These are phyloP conservation scores for Grosmannia huntii DNA, from an alignment of 2,329 filamentous ascomycete genomes.

Conservation along the genomic window DNA sequence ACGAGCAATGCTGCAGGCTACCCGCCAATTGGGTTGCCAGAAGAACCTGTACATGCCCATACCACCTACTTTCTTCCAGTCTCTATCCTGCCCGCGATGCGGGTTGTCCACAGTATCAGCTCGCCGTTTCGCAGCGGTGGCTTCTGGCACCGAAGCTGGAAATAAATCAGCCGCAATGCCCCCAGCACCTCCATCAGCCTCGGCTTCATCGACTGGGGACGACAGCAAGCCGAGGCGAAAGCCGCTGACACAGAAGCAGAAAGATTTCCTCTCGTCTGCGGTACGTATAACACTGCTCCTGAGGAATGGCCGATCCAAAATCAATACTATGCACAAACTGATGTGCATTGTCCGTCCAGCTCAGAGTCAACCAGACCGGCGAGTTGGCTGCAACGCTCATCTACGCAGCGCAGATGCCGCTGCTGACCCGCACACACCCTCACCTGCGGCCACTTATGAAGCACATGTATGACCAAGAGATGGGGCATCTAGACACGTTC, in stretches of 20 bases:
- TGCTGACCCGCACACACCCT: conserved; percentile 67
- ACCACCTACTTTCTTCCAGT: neutral
- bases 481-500: conserved; percentile 74
- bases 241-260: conserved; percentile 56
- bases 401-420: conserved; percentile 77
- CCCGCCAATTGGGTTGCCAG: neutral
- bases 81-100: conserved; percentile 8
- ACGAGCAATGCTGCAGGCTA: neutral
- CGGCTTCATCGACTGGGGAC: neutral
- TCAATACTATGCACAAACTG: neutral
- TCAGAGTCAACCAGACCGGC: conserved; percentile 94
- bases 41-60: neutral
- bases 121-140: conserved; percentile 6
- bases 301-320: neutral
- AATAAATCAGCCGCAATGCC: neutral
- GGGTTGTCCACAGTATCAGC: conserved; percentile 7
- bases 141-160: neutral
- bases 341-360: conserved; percentile 27
- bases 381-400: conserved; percentile 95
- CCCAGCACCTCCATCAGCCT: neutral
- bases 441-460: conserved; percentile 83
- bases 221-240: conserved; percentile 29
- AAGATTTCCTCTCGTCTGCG: conserved; percentile 62
- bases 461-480: conserved; percentile 98
- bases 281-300: conserved; percentile 25